phyloP scores from a whole-genome alignment of 2,329 filamentous ascomycete genomes.

The Penicillium hordei region DNA sequence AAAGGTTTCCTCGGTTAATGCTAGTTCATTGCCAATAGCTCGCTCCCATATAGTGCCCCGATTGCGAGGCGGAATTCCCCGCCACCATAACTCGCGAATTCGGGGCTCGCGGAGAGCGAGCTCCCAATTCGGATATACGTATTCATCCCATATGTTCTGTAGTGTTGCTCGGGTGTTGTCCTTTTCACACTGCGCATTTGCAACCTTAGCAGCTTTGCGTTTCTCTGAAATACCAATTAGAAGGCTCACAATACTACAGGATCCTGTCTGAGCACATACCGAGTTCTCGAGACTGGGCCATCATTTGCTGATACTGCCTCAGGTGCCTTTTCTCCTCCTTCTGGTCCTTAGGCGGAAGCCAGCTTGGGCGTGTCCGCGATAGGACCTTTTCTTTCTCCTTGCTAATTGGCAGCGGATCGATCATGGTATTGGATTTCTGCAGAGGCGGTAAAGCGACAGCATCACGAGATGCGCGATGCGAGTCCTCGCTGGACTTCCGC shows the following conservation, averaged over 20 bases:
- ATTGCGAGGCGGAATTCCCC: constrained; percentile 57
- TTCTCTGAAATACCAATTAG: constrained; percentile 42
- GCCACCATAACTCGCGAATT: constrained; percentile 65
- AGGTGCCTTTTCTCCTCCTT: constrained; percentile 88
- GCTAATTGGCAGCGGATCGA: constrained; percentile 65
- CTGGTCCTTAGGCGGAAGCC: constrained; percentile 70
- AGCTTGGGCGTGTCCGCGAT: constrained; percentile 66
- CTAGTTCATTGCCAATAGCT: constrained; percentile 62
- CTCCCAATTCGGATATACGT: constrained; percentile 61
- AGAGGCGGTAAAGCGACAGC: constrained; percentile 57
- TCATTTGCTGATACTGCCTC: constrained; percentile 67
- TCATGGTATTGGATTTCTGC: constrained; percentile 63
- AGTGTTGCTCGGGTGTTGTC: constrained; percentile 54
- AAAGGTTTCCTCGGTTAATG: constrained; percentile 56
- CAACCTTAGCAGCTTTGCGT: constrained; percentile 49
- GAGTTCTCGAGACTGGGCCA: constrained; percentile 60
- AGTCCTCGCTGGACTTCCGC: constrained; percentile 40
- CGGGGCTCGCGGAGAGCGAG: constrained; percentile 54
- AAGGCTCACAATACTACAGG: not conserved
- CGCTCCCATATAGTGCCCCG: constrained; percentile 60
- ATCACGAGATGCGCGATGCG: constrained; percentile 37
- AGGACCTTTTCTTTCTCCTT: constrained; percentile 66
- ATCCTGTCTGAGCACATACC: constrained; percentile 40
- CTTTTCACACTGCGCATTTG: constrained; percentile 50
- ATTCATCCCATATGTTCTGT: constrained; percentile 61